phyloP scores from a whole-genome alignment of 495 filamentous ascomycete genomes.

The Aspergillus diversus region DNA sequence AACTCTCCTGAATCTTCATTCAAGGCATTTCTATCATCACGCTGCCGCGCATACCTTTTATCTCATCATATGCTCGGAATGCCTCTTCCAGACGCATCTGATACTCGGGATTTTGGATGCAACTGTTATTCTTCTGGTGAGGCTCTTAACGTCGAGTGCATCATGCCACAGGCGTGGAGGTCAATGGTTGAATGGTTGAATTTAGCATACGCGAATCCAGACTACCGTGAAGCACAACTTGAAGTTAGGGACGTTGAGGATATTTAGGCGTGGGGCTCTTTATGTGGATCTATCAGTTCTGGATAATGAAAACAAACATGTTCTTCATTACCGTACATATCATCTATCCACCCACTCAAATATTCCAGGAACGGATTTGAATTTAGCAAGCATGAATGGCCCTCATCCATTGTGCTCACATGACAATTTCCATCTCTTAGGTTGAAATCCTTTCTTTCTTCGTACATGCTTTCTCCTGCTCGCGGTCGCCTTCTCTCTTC shows the following conservation, averaged over 20 bases:
- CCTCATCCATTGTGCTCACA: too few species aligned
- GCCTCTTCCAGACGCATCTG: conserved; percentile 40
- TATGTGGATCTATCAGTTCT: too few species aligned
- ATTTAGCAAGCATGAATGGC: too few species aligned
- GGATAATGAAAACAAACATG: too few species aligned
- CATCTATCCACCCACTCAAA: too few species aligned
- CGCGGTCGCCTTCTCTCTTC: not conserved
- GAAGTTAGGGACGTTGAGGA: conserved; percentile 6
- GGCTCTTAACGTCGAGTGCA: conserved; percentile 40
- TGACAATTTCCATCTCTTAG: not conserved
- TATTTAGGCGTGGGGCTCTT: not conserved
- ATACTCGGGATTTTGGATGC: conserved; percentile 41
- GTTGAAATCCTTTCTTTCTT: not conserved
- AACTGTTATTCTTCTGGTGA: conserved; percentile 55
- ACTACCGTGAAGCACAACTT: conserved; percentile 32
- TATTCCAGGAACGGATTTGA: too few species aligned
- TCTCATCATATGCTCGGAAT: conserved; percentile 51
- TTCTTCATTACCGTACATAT: too few species aligned
- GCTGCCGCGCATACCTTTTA: conserved; percentile 62
- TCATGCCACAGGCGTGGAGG: conserved; percentile 42
- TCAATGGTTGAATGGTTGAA: conserved; percentile 50
- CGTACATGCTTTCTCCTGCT: not conserved
- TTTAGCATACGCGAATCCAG: conserved; percentile 34
- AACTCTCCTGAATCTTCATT: conserved; percentile 30
- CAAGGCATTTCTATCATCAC: conserved; percentile 46